Percentiles rank a stretch among this genome's conserved stretches.
Conservation (phyloP, 805 yeast species). For the Isabelozyma pseudorhagii region DNA sequence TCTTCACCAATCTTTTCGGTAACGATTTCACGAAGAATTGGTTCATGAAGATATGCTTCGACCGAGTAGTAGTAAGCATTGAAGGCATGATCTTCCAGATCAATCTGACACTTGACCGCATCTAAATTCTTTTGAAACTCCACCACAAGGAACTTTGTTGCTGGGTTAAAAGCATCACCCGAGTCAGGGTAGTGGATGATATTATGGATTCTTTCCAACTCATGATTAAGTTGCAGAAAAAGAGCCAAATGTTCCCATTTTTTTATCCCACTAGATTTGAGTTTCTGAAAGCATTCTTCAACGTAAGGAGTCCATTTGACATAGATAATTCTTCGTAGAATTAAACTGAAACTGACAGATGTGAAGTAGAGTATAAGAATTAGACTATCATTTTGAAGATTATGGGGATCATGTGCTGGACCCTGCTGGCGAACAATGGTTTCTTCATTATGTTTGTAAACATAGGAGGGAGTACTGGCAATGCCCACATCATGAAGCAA, state of each 20-base stretch:
- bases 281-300: conserved; percentile 53
- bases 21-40: conserved; percentile 29
- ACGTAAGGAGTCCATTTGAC: conserved; percentile 65
- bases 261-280: conserved; percentile 36
- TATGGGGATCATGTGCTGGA: conserved; percentile 1
- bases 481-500: conserved; percentile 77
- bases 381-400: conserved; percentile 46
- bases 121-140: conserved; percentile 51
- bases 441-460: conserved; percentile 12
- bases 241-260: conserved; percentile 46
- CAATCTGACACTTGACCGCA: conserved; percentile 35
- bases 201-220: conserved; percentile 60
- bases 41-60: conserved; percentile 66
- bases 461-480: conserved; percentile 43
- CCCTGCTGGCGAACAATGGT: conserved; percentile 4
- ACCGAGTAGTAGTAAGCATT: conserved; percentile 58
- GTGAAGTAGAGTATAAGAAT: conserved; percentile 59
- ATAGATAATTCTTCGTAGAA: conserved; percentile 60
- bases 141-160: conserved; percentile 36
- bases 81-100: conserved; percentile 35
- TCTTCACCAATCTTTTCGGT: conserved; percentile 3
- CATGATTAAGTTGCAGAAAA: conserved; percentile 56
- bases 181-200: conserved; percentile 40
- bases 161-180: conserved; percentile 15
- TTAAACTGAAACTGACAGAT: conserved; percentile 61